Conservation (phyloP, 805 yeast genomes). For the Starmerella vitae region DNA sequence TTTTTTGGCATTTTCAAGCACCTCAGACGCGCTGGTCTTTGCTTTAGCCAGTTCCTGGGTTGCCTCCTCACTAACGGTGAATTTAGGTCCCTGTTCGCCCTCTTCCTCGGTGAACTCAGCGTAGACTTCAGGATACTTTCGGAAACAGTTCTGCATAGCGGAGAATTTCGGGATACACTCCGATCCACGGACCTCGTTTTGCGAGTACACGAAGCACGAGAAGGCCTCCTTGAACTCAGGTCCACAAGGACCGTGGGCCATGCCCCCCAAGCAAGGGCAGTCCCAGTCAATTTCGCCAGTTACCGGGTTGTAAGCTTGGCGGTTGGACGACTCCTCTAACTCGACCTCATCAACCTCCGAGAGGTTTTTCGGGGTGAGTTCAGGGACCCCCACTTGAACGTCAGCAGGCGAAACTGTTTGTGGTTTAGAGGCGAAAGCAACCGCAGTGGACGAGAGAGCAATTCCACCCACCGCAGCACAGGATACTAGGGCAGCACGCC, state of each 20-base stretch:
- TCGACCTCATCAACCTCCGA: slow-evolving; percentile 1
- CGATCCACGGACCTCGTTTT: slow-evolving; percentile 88
- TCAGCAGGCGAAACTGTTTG: slow-evolving; percentile 1
- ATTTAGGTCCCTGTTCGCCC: neutral
- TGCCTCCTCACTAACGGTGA: neutral
- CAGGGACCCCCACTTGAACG: slow-evolving; percentile 4
- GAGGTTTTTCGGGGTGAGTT: slow-evolving; percentile 6
- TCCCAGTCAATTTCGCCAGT: slow-evolving; percentile 99
- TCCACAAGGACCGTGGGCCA: slow-evolving; percentile 99
- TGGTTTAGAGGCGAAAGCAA: slow-evolving; percentile 8
- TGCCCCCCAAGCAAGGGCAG: slow-evolving; percentile 98
- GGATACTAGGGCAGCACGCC: neutral
- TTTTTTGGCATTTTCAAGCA: neutral
- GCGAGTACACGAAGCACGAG: slow-evolving; percentile 86
- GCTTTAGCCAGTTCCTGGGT: slow-evolving; percentile 1
- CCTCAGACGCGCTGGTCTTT: neutral
- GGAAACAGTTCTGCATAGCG: slow-evolving; percentile 88
- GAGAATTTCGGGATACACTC: slow-evolving; percentile 87
- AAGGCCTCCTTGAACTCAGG: slow-evolving; percentile 89
- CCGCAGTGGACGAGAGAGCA: slow-evolving; percentile 1
- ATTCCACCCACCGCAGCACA: slow-evolving; percentile 1
- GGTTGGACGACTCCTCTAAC: neutral
- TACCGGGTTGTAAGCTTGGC: slow-evolving; percentile 65
- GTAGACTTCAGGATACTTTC: slow-evolving; percentile 82
- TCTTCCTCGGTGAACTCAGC: slow-evolving; percentile 59